Evolutionary conservation across 2,329 filamentous ascomycete genomes (phyloP).

Genomic region (Xylaria hypoxylon): DNA sequence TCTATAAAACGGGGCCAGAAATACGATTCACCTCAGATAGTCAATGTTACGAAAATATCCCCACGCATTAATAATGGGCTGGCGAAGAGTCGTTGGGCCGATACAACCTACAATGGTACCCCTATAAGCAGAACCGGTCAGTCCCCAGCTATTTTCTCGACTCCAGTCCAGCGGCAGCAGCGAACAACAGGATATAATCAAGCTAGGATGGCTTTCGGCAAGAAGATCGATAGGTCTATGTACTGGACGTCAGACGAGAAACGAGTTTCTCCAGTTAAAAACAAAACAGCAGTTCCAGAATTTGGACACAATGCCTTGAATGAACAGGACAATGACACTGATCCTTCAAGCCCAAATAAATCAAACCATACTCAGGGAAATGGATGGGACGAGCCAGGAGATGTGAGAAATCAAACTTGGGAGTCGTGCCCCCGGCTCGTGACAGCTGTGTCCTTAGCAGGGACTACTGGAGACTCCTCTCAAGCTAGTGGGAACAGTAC

Average conservation of each 20-base stretch:
- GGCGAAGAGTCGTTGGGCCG: constrained; percentile 25
- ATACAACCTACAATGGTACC: constrained; percentile 2
- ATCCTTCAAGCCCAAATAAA: neutral
- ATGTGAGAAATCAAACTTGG: neutral
- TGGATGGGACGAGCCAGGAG: neutral
- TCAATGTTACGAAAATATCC: neutral
- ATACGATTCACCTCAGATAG: neutral
- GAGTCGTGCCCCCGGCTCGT: neutral
- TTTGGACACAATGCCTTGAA: neutral
- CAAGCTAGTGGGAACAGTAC: neutral
- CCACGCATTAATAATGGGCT: constrained; percentile 1
- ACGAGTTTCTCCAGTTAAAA: neutral
- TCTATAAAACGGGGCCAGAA: neutral
- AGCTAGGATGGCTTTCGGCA: neutral
- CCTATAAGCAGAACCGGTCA: neutral
- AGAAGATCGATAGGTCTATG: neutral
- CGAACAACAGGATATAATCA: neutral
- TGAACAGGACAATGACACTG: neutral
- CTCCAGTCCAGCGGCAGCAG: neutral
- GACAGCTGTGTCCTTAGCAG: neutral
- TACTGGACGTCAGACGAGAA: neutral
- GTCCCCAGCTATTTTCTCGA: neutral
- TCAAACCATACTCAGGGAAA: neutral
- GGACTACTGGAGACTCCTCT: neutral
- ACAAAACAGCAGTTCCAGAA: neutral